phyloP scores from a whole-genome alignment of 345 rosid genomes.

The Populus simonii region DNA sequence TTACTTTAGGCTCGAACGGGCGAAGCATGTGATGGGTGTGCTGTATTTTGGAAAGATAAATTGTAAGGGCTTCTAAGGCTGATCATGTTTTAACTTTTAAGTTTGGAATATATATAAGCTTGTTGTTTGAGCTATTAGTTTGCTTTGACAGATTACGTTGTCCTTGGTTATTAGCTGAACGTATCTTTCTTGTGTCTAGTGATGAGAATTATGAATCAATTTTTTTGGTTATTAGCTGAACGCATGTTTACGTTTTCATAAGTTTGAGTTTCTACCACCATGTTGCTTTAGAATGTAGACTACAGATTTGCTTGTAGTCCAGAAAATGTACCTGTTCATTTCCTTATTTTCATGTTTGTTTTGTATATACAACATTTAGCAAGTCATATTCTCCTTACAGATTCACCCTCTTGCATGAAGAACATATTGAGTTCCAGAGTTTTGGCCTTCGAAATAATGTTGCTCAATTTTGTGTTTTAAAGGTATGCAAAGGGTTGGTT shows the following conservation, averaged over 20 bases:
- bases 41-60: constrained; percentile 74
- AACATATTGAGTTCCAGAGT: constrained; percentile 70
- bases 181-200: neutral
- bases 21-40: constrained; percentile 82
- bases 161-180: neutral
- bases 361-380: constrained; percentile 16
- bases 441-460: constrained; percentile 87
- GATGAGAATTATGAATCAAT: neutral
- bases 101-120: neutral
- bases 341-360: neutral
- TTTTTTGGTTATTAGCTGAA: neutral
- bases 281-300: neutral
- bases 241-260: neutral
- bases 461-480: constrained; percentile 88
- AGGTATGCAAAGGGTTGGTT: constrained; percentile 43
- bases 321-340: neutral
- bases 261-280: neutral
- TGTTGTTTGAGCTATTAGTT: neutral
- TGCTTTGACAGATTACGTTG: neutral
- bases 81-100: too few relatives aligned
- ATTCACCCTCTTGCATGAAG: constrained; percentile 73
- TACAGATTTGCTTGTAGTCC: neutral
- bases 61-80: constrained; percentile 38
- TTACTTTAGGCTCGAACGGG: constrained; percentile 73
- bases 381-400: constrained; percentile 45